These are phyloP conservation scores for Myxozyma monticola DNA, from an alignment of 805 yeast species.

Conservation along the genomic window DNA sequence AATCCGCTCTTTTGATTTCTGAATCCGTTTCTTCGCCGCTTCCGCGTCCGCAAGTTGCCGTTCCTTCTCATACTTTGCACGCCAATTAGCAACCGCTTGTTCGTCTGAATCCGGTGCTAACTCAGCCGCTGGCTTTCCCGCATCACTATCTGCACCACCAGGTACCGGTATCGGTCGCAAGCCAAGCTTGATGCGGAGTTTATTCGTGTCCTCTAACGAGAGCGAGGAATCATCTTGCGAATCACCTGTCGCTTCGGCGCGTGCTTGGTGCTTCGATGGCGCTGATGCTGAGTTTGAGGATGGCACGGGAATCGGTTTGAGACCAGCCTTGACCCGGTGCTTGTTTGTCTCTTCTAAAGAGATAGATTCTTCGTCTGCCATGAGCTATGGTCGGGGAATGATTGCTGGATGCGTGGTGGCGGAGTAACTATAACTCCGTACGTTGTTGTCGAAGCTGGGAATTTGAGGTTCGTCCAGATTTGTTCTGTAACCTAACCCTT, in stretches of 20 bases:
- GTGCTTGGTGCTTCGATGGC: background rate
- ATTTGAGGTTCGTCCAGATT: too few species aligned
- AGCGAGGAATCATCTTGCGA: slow-evolving; percentile 21
- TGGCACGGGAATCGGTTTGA: slow-evolving; percentile 49
- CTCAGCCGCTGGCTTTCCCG: too few species aligned
- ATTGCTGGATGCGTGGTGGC: too few species aligned
- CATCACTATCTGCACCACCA: background rate
- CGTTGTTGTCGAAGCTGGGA: too few species aligned
- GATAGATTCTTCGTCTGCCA: slow-evolving; percentile 18
- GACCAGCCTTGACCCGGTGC: slow-evolving; percentile 52
- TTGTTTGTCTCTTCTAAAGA: slow-evolving; percentile 58
- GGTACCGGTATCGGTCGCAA: slow-evolving; percentile 51
- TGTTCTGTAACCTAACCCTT: too few species aligned
- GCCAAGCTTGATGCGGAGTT: slow-evolving; percentile 46
- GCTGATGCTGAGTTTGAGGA: background rate
- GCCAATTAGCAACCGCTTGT: slow-evolving; percentile 44
- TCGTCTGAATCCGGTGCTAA: slow-evolving; percentile 35
- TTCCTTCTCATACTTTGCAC: slow-evolving; percentile 39
- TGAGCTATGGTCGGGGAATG: background rate
- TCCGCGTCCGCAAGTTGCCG: slow-evolving; percentile 36
- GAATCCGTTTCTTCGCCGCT: slow-evolving; percentile 30
- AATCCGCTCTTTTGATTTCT: slow-evolving; percentile 33
- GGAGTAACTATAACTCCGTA: too few species aligned
- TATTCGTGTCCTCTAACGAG: slow-evolving; percentile 28
- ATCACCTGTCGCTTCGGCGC: slow-evolving; percentile 13